Evolutionary conservation across 225 moss, liverwort and hornwort species (phyloP).

Genomic region (Pleurozium schreberi): DNA sequence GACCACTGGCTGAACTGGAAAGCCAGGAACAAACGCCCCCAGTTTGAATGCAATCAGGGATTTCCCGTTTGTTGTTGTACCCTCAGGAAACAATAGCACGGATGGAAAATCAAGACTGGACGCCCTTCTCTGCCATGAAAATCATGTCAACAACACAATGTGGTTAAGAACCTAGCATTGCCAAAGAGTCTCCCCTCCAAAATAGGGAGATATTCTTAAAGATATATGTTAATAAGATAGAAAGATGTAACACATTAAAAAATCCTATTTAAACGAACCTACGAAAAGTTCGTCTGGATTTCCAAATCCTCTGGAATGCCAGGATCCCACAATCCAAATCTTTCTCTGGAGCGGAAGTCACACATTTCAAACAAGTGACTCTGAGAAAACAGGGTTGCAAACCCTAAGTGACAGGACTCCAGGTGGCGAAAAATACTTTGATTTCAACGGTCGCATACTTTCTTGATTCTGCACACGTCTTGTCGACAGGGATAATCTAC

Average conservation of each 20-base stretch:
- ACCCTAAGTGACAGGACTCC: background rate
- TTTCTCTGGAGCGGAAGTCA: background rate
- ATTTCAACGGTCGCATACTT: constrained; percentile 60
- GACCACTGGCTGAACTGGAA: constrained; percentile 83
- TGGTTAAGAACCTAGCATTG: background rate
- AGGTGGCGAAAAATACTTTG: constrained; percentile 31
- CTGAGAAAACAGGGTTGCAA: background rate
- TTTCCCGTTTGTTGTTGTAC: constrained; percentile 85
- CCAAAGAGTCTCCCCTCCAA: background rate
- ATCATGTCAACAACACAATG: background rate
- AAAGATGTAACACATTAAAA: background rate
- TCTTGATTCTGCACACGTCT: constrained; percentile 58
- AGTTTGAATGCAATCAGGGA: constrained; percentile 76
- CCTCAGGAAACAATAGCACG: constrained; percentile 87
- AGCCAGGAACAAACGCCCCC: constrained; percentile 79
- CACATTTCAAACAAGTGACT: background rate
- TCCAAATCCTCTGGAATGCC: background rate
- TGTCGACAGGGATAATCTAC: constrained; percentile 78
- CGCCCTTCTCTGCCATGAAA: constrained; percentile 55
- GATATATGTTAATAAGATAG: too few species aligned
- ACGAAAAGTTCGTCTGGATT: too few species aligned
- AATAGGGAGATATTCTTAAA: background rate
- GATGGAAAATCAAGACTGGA: constrained; percentile 43
- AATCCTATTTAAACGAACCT: background rate
- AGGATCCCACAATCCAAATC: background rate